Evolutionary conservation across 108 stramenopile species (phyloP).

Genomic region (Nannochloropsis gaditana): DNA sequence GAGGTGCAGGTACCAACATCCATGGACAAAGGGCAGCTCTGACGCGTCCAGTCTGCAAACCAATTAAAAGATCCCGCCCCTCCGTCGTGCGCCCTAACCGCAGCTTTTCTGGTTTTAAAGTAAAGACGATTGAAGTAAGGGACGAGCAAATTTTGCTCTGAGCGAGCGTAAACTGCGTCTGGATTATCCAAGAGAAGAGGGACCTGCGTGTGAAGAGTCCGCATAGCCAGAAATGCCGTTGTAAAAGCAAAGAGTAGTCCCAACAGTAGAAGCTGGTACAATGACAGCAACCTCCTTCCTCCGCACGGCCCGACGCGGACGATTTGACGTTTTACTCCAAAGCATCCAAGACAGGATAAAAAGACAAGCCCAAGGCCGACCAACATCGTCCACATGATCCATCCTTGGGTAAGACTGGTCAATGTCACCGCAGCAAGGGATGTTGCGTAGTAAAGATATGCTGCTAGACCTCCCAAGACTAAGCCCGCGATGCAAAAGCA

Average conservation of each 20-base stretch:
- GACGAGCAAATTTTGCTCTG: neutral
- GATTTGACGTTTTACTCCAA: constrained; percentile 27
- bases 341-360: constrained; percentile 27
- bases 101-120: neutral
- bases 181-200: constrained; percentile 27
- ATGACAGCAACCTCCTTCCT: constrained; percentile 22
- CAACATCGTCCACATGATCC: neutral
- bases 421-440: constrained; percentile 20
- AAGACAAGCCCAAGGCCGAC: neutral
- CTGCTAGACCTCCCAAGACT: constrained; percentile 7
- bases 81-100: neutral
- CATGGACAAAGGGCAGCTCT: constrained; percentile 8
- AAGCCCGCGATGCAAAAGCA: constrained; percentile 20
- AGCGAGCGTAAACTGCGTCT: neutral
- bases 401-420: neutral
- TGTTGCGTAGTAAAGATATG: constrained; percentile 18
- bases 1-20: constrained; percentile 22
- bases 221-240: constrained; percentile 17
- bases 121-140: neutral
- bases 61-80: constrained; percentile 24
- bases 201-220: constrained; percentile 20
- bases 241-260: constrained; percentile 24
- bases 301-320: constrained; percentile 20
- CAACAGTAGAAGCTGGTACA: constrained; percentile 28
- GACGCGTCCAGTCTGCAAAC: constrained; percentile 11